Evolutionary conservation across 345 rosid species (phyloP).

Genomic region (Eucalyptus urophylla): DNA sequence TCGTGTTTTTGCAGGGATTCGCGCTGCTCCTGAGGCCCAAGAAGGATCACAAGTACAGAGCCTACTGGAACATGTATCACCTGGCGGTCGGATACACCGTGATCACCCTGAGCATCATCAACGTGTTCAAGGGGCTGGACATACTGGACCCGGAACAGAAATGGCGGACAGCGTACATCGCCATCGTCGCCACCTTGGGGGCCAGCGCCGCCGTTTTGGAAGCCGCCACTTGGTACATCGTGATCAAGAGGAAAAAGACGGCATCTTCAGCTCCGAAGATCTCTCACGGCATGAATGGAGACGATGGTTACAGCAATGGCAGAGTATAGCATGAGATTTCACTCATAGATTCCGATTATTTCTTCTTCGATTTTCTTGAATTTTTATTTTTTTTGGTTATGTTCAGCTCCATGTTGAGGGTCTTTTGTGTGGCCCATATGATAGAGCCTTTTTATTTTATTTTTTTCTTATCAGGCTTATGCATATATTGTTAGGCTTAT

Average conservation of each 20-base stretch:
- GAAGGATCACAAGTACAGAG: conserved; percentile 11
- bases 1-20: not conserved
- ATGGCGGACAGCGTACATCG: conserved; percentile 1
- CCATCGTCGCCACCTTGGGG: not conserved
- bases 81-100: conserved; percentile 6
- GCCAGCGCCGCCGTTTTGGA: not conserved
- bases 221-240: not conserved
- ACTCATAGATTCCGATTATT: not conserved
- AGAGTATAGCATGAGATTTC: not conserved
- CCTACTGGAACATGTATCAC: conserved; percentile 17
- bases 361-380: not conserved
- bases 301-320: not conserved
- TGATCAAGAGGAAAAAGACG: not conserved
- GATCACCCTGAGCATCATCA: conserved; percentile 4
- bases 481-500: not conserved
- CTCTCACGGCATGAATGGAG: not conserved
- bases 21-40: conserved; percentile 11
- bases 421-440: not conserved
- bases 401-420: not conserved
- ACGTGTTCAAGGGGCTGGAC: conserved; percentile 12
- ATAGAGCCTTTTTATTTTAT: not conserved
- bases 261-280: not conserved
- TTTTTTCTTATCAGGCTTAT: not conserved
- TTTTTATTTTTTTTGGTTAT: not conserved
- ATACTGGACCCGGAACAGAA: conserved; percentile 5